Base-by-base conservation (phyloP, 306 rosid genomes). In the Bauhinia variegata region DNA sequence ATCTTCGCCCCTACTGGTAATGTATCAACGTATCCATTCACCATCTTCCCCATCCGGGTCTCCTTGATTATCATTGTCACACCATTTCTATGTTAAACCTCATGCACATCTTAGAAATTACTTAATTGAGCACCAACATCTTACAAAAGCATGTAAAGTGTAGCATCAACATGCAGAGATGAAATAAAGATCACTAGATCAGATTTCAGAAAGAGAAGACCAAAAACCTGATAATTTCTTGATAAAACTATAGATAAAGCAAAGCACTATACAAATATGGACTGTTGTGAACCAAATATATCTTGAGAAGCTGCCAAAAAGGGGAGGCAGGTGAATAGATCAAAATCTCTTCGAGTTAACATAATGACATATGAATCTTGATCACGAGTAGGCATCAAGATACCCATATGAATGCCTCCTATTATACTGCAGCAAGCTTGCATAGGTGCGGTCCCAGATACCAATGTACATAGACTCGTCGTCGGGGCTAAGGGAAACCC, bases 381-480 rank as follows among this genome's bases (percentile, higher is more conserved):
- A 70, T 91, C 79, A 91, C 66, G 56, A 82, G 83, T 31, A 86
- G 41, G 92, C 84, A 82, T 88, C 92, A 38, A 88, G 92, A 63
- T 91, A 88, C 16, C 80, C 84, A 63, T 88, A 86, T 19, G 71
- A 53, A 75, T 84, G 92, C 84, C 44, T 80, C 84, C 77, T 82
- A 84, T 86, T 91, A 71, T 86, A 91, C 76, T 91, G 95, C 39
- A 91, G 82, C 84, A 91, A 77, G 79, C 97, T 91, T 38, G 90
- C 92, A 32, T 88, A 91, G 7, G 86, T 82, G 53, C 89, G 52
- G 63, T 91, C 97, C 96, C 97, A 91, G 32, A 88, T 83, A 63
- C 97, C 96, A 64, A 91, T 73, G 68, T 84, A 85, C 79, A 89
- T 66, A 55, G 91, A 85, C 83, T 87, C 96, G 13, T 87, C 91